Conservation (phyloP, 2,329 filamentous ascomycete species). For the Setomelanomma holmii region DNA sequence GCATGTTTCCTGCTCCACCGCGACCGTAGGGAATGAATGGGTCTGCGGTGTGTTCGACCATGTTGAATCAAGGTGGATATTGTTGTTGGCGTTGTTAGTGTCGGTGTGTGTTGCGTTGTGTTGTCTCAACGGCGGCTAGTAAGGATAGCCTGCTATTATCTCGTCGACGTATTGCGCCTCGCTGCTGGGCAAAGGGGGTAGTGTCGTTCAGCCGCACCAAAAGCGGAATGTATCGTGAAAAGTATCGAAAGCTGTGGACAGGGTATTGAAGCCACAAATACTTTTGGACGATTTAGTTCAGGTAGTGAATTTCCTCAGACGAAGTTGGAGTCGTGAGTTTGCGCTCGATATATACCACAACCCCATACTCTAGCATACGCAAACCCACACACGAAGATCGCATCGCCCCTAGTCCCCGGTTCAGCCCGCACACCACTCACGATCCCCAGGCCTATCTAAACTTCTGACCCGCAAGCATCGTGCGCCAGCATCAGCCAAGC, state of each 20-base stretch:
- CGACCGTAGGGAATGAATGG: conserved; percentile 17
- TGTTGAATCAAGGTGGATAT: neutral
- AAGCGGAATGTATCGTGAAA: conserved; percentile 4
- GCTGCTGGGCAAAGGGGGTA: neutral
- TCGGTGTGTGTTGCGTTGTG: too few species aligned
- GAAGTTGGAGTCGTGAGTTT: neutral
- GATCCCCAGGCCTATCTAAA: neutral
- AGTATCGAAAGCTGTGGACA: conserved; percentile 1
- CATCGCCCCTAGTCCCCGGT: neutral
- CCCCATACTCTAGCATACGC: too few species aligned
- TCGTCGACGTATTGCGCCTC: conserved; percentile 2
- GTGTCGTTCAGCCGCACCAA: conserved; percentile 7
- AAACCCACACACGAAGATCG: neutral
- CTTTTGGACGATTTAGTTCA: neutral
- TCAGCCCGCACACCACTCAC: conserved; percentile 6
- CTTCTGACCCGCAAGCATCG: conserved; percentile 1
- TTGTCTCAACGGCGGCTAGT: neutral
- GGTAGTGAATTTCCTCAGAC: too few species aligned
- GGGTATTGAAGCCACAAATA: conserved; percentile 4
- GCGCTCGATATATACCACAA: neutral
- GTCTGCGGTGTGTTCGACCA: conserved; percentile 3
- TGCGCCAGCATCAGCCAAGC: conserved; percentile 3
- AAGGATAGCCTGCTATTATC: conserved; percentile 2
- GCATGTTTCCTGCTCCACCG: conserved; percentile 21
- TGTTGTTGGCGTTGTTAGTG: too few species aligned